Evolutionary conservation across 2,329 filamentous ascomycete genomes (phyloP).

Genomic region (Xenosphaeropsis pyriputrescens): DNA sequence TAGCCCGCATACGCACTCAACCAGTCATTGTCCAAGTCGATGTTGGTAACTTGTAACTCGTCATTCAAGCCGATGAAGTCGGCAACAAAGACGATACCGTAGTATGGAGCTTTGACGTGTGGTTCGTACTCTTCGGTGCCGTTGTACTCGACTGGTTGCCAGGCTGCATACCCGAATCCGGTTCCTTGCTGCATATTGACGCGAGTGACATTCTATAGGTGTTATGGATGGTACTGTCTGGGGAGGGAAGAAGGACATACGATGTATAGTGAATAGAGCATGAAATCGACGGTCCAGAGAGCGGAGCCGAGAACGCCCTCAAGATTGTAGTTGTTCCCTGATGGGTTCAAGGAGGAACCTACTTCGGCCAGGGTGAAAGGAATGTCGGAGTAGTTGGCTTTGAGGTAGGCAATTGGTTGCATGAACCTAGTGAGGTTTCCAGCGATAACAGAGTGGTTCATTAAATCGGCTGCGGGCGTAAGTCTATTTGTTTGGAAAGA

Average conservation of each 20-base stretch:
- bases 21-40: slow-evolving; percentile 21
- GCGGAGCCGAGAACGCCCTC: slow-evolving; percentile 52
- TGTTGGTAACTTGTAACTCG: slow-evolving; percentile 29
- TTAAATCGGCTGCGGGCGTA: not conserved
- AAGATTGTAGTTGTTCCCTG: slow-evolving; percentile 40
- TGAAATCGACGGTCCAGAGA: slow-evolving; percentile 50
- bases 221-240: no score
- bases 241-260: no score
- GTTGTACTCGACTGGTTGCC: slow-evolving; percentile 41
- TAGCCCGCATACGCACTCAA: slow-evolving; percentile 44
- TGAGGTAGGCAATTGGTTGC: no score
- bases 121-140: slow-evolving; percentile 26
- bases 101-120: slow-evolving; percentile 45
- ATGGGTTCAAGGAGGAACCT: slow-evolving; percentile 41
- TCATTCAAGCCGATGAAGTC: slow-evolving; percentile 26
- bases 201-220: slow-evolving; percentile 36
- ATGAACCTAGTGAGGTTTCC: not conserved
- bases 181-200: slow-evolving; percentile 52
- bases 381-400: not conserved
- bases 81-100: slow-evolving; percentile 44
- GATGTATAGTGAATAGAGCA: slow-evolving; percentile 30
- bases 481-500: not conserved
- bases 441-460: slow-evolving; percentile 1
- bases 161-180: slow-evolving; percentile 43
- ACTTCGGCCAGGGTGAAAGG: slow-evolving; percentile 45